Percentiles rank a stretch among this genome's conserved stretches.
phyloP scores from a whole-genome alignment of 2,329 filamentous ascomycete genomes.

The Cadophora luteo-olivacea region DNA sequence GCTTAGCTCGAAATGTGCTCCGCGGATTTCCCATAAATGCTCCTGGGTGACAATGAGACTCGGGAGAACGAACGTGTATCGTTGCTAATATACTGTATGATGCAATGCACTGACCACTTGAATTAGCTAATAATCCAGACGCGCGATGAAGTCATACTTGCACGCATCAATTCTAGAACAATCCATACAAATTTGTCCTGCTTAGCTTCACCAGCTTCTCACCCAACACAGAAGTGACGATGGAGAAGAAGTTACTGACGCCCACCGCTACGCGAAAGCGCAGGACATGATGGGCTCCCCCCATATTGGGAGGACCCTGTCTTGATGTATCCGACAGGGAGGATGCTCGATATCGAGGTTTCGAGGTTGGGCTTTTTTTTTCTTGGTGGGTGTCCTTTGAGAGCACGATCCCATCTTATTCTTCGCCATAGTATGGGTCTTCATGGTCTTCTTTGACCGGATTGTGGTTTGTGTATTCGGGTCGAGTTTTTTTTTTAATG shows the following conservation, averaged over 20 bases:
- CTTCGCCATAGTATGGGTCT: too few species aligned
- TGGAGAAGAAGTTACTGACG: slow-evolving; percentile 16
- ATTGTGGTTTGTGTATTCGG: too few species aligned
- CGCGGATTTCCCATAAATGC: too few species aligned
- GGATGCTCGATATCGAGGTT: not conserved
- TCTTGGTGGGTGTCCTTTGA: too few species aligned
- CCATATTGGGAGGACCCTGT: slow-evolving; percentile 12
- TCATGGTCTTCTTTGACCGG: too few species aligned
- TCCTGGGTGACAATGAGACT: too few species aligned
- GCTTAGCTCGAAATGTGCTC: too few species aligned
- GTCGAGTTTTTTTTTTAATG: not conserved
- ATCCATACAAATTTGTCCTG: not conserved
- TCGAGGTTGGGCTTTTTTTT: too few species aligned
- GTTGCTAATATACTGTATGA: too few species aligned
- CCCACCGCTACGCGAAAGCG: slow-evolving; percentile 19
- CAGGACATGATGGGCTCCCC: slow-evolving; percentile 14
- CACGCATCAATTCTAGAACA: not conserved
- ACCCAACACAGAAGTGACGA: slow-evolving; percentile 6
- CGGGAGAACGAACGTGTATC: too few species aligned
- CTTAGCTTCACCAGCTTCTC: slow-evolving; percentile 19
- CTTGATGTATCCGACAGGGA: slow-evolving; percentile 15
- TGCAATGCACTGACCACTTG: too few species aligned
- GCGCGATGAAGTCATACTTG: not conserved
- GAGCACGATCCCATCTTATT: too few species aligned
- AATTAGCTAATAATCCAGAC: not conserved